A percentile compares a stretch with the other conserved stretches of the same genome.
Conservation (phyloP, 441 rosid genomes). For the Sinapis alba region DNA sequence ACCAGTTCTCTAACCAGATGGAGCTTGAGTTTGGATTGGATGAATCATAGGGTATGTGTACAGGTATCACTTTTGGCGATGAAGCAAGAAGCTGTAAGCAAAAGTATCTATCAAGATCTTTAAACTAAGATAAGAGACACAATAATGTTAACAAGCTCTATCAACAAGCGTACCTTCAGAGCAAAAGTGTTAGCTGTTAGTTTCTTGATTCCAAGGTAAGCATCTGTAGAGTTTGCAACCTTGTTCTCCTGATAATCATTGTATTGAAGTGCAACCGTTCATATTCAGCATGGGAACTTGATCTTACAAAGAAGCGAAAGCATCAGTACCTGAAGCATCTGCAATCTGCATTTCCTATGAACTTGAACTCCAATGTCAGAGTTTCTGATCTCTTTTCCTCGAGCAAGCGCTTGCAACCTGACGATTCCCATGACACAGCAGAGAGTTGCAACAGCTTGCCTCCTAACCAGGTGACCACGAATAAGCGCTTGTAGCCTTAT, state of each 20-base stretch:
- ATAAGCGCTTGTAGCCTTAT: slow-evolving; percentile 77
- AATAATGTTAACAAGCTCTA: slow-evolving; percentile 5
- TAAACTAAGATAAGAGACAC: not conserved
- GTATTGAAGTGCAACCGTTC: not conserved
- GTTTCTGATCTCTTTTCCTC: slow-evolving; percentile 60
- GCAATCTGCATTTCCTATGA: slow-evolving; percentile 40
- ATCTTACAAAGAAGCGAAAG: not conserved
- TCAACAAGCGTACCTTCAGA: slow-evolving; percentile 56
- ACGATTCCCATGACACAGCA: slow-evolving; percentile 61
- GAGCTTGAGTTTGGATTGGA: slow-evolving; percentile 65
- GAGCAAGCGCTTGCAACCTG: slow-evolving; percentile 59
- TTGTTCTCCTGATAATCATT: slow-evolving; percentile 50
- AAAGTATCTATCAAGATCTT: not conserved
- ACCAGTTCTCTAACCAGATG: slow-evolving; percentile 87
- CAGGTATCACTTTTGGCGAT: slow-evolving; percentile 67
- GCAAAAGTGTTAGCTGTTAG: slow-evolving; percentile 64
- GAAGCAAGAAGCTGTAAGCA: slow-evolving; percentile 69
- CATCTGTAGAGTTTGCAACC: slow-evolving; percentile 39
- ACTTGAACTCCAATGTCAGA: slow-evolving; percentile 63
- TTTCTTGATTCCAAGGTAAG: slow-evolving; percentile 51
- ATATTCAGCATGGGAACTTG: not conserved
- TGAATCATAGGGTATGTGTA: slow-evolving; percentile 57
- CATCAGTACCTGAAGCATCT: slow-evolving; percentile 53
- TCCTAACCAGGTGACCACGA: slow-evolving; percentile 75
- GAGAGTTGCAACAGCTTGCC: slow-evolving; percentile 71